phyloP scores from a whole-genome alignment of 1,139 yeast genomes.

The Yamadazyma atmosphaerica region DNA sequence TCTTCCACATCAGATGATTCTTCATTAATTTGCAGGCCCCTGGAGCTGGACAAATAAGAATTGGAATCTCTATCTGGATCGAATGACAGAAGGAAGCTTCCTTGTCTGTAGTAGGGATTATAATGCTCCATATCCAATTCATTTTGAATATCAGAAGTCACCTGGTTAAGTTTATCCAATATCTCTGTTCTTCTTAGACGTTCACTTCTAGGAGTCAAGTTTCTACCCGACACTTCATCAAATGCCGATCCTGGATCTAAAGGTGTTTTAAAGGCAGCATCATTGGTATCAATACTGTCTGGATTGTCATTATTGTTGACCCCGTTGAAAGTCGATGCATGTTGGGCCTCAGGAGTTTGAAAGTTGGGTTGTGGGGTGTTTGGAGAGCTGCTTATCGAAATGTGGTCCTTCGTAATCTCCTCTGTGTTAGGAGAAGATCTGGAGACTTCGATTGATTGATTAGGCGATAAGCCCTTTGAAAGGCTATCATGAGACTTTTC shows the following conservation, averaged over 20 bases:
- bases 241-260: conserved; percentile 3
- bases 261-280: conserved; percentile 10
- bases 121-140: conserved; percentile 26
- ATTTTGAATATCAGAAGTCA: conserved; percentile 42
- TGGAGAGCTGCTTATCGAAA: conserved; percentile 5
- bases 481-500: too few relatives aligned
- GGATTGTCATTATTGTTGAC: background rate
- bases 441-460: conserved; percentile 4
- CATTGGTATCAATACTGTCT: conserved; percentile 3
- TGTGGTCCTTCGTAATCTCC: background rate
- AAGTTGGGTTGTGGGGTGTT: conserved; percentile 14
- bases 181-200: conserved; percentile 37
- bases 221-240: conserved; percentile 3
- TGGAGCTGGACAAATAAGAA: conserved; percentile 4
- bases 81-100: conserved; percentile 9
- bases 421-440: conserved; percentile 1
- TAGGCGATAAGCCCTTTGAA: background rate
- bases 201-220: conserved; percentile 16
- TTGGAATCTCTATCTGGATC: conserved; percentile 6
- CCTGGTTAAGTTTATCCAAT: conserved; percentile 40
- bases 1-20: background rate
- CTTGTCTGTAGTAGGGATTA: conserved; percentile 14
- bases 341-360: conserved; percentile 13
- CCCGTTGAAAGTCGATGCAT: conserved; percentile 2
- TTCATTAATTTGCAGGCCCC: conserved; percentile 4